These are phyloP conservation scores for Neurospora hispaniola DNA, from an alignment of 495 filamentous ascomycete genomes.

Conservation along the genomic window DNA sequence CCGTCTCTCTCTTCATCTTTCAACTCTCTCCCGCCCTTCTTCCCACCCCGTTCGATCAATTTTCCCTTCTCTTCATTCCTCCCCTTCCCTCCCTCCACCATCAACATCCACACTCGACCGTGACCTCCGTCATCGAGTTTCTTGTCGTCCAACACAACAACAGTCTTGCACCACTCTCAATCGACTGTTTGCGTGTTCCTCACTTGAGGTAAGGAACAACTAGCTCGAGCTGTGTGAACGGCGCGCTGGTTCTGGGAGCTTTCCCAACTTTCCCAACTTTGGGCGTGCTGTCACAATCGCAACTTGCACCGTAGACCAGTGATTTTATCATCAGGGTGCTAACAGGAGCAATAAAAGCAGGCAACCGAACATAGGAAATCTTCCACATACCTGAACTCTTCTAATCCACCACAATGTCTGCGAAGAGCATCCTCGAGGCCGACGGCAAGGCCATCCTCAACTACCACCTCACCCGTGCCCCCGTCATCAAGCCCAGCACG, in stretches of 20 bases:
- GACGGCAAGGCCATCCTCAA: conserved; percentile 99
- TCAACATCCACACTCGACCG: background rate
- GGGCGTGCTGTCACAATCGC: background rate
- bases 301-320: background rate
- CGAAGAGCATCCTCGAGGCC: conserved; percentile 96
- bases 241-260: background rate
- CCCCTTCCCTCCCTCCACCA: background rate
- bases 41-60: background rate
- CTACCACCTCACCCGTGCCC: conserved; percentile 98
- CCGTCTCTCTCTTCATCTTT: conserved; percentile 5
- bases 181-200: conserved; percentile 10
- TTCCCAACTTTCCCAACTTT: background rate
- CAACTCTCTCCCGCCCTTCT: conserved; percentile 2
- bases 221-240: background rate
- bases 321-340: background rate
- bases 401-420: conserved; percentile 63
- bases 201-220: conserved; percentile 7
- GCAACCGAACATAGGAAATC: conserved; percentile 5
- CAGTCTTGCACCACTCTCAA: conserved; percentile 2
- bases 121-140: background rate
- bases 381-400: conserved; percentile 6
- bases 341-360: conserved; percentile 4
- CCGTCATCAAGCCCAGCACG: conserved; percentile 95
- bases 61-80: background rate
- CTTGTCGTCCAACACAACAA: background rate